These are phyloP conservation scores for Cercophora sp. DNA, from an alignment of 495 filamentous ascomycete genomes.

Conservation along the genomic window DNA sequence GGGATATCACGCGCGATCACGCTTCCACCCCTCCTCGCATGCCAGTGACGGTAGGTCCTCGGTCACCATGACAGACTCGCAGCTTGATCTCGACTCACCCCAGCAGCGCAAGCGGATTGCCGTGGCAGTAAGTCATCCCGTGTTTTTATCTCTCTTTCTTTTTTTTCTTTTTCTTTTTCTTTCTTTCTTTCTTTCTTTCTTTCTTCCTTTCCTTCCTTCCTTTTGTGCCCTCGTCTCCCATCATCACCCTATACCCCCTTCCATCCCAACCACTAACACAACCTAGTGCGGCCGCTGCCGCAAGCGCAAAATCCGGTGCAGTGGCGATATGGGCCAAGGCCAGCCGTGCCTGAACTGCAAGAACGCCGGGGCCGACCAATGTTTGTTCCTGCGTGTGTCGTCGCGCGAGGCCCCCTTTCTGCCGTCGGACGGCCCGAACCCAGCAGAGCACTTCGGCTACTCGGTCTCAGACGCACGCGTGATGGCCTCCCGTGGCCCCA, in stretches of 20 bases:
- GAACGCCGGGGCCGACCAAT: slow-evolving; percentile 62
- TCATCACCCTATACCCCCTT: too few relatives aligned
- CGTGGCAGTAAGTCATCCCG: slow-evolving; percentile 58
- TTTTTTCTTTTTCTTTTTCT: too few relatives aligned
- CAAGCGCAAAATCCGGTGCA: slow-evolving; percentile 94
- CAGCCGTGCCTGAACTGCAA: slow-evolving; percentile 81
- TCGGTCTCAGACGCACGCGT: slow-evolving; percentile 37
- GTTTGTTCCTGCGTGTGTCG: slow-evolving; percentile 68
- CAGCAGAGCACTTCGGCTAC: slow-evolving; percentile 30
- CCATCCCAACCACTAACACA: too few relatives aligned
- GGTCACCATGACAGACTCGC: slow-evolving; percentile 41
- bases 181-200: too few relatives aligned
- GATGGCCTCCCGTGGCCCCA: slow-evolving; percentile 32
- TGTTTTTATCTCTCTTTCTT: background rate
- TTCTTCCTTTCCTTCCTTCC: too few relatives aligned
- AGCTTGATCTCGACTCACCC: slow-evolving; percentile 34
- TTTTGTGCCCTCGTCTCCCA: too few relatives aligned
- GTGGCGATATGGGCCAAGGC: slow-evolving; percentile 74
- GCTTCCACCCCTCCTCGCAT: slow-evolving; percentile 31
- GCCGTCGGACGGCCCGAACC: slow-evolving; percentile 5
- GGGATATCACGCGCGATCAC: slow-evolving; percentile 31
- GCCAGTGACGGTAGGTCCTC: slow-evolving; percentile 27
- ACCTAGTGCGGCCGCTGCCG: slow-evolving; percentile 82
- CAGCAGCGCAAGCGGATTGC: slow-evolving; percentile 57
- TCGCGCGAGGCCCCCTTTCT: slow-evolving; percentile 45